Conservation (phyloP, 371 early-diverging fungal genomes). For the Sporodiniella umbellata region DNA sequence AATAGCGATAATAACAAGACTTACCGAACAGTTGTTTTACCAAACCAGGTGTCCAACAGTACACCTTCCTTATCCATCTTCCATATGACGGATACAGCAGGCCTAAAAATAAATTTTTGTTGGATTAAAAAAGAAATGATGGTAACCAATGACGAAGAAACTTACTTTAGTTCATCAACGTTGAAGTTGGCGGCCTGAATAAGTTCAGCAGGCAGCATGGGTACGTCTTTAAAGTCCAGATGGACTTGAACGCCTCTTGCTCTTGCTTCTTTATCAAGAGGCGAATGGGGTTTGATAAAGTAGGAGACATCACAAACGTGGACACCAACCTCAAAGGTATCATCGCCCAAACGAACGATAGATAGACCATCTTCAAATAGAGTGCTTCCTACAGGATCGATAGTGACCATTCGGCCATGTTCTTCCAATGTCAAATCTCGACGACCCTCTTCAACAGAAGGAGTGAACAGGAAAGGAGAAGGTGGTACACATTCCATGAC, state of each 20-base stretch:
- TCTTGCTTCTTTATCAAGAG: slow-evolving; percentile 91
- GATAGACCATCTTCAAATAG: slow-evolving; percentile 93
- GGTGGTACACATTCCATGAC: slow-evolving; percentile 69
- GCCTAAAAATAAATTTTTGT: slow-evolving; percentile 28
- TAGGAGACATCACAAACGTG: slow-evolving; percentile 98
- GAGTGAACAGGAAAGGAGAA: slow-evolving; percentile 15
- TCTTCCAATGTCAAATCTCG: slow-evolving; percentile 54
- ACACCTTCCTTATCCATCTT: slow-evolving; percentile 71
- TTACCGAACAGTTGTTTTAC: slow-evolving; percentile 80
- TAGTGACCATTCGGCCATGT: slow-evolving; percentile 1
- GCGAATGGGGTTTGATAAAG: slow-evolving; percentile 86
- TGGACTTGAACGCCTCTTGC: slow-evolving; percentile 96
- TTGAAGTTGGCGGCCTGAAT: slow-evolving; percentile 60
- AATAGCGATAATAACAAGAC: not conserved
- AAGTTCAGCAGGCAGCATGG: slow-evolving; percentile 94
- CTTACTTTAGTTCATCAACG: slow-evolving; percentile 32
- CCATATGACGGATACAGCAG: slow-evolving; percentile 91
- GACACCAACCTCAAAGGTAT: slow-evolving; percentile 85
- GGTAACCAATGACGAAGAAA: no score
- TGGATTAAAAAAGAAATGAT: no score
- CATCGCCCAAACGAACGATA: slow-evolving; percentile 62
- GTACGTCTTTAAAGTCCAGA: slow-evolving; percentile 86
- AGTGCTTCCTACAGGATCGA: slow-evolving; percentile 24
- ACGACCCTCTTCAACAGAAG: slow-evolving; percentile 57
- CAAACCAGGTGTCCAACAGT: slow-evolving; percentile 66